Percentiles rank a stretch among this genome's conserved stretches.
Conservation (phyloP, 768 basidiomycete genomes). For the Auricularia heimuer region DNA sequence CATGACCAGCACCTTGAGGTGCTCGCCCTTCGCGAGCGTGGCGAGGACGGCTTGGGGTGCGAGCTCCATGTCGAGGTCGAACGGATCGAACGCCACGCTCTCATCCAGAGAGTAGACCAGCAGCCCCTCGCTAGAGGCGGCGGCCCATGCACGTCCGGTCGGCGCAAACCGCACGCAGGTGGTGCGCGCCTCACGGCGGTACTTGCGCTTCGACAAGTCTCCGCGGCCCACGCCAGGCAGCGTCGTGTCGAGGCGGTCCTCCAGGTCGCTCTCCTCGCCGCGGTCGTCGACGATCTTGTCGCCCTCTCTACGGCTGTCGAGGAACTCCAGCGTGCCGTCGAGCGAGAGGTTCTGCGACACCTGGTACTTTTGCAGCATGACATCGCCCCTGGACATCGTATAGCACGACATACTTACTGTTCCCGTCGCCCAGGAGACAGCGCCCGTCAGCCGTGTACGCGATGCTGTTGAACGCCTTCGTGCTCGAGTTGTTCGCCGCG, state of each 20-base stretch:
- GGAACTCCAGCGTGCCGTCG: slow-evolving; percentile 92
- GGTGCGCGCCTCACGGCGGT: slow-evolving; percentile 82
- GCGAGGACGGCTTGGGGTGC: slow-evolving; percentile 78
- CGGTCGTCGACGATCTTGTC: slow-evolving; percentile 71
- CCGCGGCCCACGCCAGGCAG: slow-evolving; percentile 80
- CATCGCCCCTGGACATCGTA: slow-evolving; percentile 85
- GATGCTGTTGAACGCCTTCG: slow-evolving; percentile 85
- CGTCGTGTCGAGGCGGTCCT: slow-evolving; percentile 73
- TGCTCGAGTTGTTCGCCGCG: slow-evolving; percentile 81
- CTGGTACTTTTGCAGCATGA: slow-evolving; percentile 93
- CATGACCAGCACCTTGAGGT: slow-evolving; percentile 89
- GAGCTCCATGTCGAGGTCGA: slow-evolving; percentile 91
- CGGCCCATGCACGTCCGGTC: slow-evolving; percentile 91
- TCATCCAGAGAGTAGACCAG: slow-evolving; percentile 94
- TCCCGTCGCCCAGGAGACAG: slow-evolving; percentile 88
- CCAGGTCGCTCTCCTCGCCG: slow-evolving; percentile 86
- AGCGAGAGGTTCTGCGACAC: slow-evolving; percentile 92
- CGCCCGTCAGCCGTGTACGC: slow-evolving; percentile 91
- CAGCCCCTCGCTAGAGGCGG: slow-evolving; percentile 91
- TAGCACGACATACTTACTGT: slow-evolving; percentile 92
- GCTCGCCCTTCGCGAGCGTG: slow-evolving; percentile 58
- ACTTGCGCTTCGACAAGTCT: slow-evolving; percentile 80
- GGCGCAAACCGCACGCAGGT: slow-evolving; percentile 92
- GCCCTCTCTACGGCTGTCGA: slow-evolving; percentile 90
- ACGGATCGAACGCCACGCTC: slow-evolving; percentile 81